A percentile compares a stretch with the other conserved stretches of the same genome.
Evolutionary conservation across 495 filamentous ascomycete species (phyloP).

Genomic region (Astrocystis sublimbata): DNA sequence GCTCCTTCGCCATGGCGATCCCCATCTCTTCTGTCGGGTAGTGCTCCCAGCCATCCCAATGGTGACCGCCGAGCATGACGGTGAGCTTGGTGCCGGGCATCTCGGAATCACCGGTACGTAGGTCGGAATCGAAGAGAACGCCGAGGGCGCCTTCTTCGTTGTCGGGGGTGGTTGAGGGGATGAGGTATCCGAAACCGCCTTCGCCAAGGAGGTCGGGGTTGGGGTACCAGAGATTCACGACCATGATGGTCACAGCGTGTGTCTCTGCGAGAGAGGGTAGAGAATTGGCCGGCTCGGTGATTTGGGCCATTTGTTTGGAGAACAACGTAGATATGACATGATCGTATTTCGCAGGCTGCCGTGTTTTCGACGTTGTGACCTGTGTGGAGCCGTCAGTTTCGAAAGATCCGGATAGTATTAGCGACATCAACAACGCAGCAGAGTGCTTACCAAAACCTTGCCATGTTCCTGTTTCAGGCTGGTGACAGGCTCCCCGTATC

Average conservation of each 20-base stretch:
- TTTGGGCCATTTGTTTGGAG: slow-evolving; percentile 45
- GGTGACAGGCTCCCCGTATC: slow-evolving; percentile 42
- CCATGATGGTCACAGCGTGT: slow-evolving; percentile 78
- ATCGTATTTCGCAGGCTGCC: slow-evolving; percentile 44
- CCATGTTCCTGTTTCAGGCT: slow-evolving; percentile 27
- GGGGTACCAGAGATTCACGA: slow-evolving; percentile 85
- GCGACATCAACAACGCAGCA: too few species aligned
- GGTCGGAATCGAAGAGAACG: slow-evolving; percentile 85
- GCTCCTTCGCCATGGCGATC: slow-evolving; percentile 62
- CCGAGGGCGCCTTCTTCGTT: slow-evolving; percentile 87
- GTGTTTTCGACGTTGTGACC: slow-evolving; percentile 31
- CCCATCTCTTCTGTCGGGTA: slow-evolving; percentile 64
- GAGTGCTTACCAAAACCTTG: slow-evolving; percentile 23
- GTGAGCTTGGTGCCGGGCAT: slow-evolving; percentile 78
- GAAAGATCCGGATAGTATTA: not conserved
- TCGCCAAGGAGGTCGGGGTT: slow-evolving; percentile 60
- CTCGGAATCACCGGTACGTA: slow-evolving; percentile 33
- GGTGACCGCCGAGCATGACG: slow-evolving; percentile 94
- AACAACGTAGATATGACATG: slow-evolving; percentile 74
- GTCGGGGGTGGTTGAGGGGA: slow-evolving; percentile 69
- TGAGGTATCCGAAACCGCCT: slow-evolving; percentile 86
- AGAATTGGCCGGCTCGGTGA: slow-evolving; percentile 40
- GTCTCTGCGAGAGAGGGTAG: slow-evolving; percentile 56
- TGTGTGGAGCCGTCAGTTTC: slow-evolving; percentile 15
- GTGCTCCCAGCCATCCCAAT: slow-evolving; percentile 65